These are phyloP conservation scores for Rosellinia necatrix DNA, from an alignment of 2,329 filamentous ascomycete species.

Conservation along the genomic window DNA sequence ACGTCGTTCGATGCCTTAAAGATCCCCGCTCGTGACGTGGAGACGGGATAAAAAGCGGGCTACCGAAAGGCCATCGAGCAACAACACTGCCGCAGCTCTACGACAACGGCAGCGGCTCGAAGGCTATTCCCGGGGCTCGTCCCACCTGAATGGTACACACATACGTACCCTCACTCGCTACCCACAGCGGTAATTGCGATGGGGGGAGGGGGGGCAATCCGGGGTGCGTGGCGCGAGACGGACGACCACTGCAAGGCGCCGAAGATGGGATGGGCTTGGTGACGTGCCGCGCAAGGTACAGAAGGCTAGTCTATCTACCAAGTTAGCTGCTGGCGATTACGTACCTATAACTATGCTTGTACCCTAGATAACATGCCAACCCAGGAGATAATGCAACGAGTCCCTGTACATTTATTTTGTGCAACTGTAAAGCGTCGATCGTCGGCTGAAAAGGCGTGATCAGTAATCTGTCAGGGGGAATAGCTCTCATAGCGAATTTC, in stretches of 20 bases:
- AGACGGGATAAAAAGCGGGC: constrained; percentile 1
- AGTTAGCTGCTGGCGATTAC: constrained; percentile 4
- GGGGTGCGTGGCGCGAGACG: constrained; percentile 14
- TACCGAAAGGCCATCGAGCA: constrained; percentile 6
- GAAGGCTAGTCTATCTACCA: neutral
- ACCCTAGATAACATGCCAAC: neutral
- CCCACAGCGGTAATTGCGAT: constrained; percentile 14
- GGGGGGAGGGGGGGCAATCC: constrained; percentile 9
- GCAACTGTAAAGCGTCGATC: constrained; percentile 1
- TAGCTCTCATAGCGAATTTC: too few species aligned
- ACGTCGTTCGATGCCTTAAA: constrained; percentile 4
- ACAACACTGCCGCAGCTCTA: constrained; percentile 5
- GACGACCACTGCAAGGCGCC: constrained; percentile 7
- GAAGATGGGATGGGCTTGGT: constrained; percentile 5
- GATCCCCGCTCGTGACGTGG: constrained; percentile 2
- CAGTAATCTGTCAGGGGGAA: constrained; percentile 8
- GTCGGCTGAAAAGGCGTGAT: neutral
- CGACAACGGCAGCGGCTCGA: constrained; percentile 12
- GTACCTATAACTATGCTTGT: neutral
- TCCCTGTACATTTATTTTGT: neutral
- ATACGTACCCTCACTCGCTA: constrained; percentile 3
- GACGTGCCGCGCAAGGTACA: neutral
- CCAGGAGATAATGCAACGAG: neutral
- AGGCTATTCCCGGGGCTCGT: constrained; percentile 9
- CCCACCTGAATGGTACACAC: constrained; percentile 22